Conservation (phyloP, 169 alveolate species). For the Plasmodium gallinaceum region DNA sequence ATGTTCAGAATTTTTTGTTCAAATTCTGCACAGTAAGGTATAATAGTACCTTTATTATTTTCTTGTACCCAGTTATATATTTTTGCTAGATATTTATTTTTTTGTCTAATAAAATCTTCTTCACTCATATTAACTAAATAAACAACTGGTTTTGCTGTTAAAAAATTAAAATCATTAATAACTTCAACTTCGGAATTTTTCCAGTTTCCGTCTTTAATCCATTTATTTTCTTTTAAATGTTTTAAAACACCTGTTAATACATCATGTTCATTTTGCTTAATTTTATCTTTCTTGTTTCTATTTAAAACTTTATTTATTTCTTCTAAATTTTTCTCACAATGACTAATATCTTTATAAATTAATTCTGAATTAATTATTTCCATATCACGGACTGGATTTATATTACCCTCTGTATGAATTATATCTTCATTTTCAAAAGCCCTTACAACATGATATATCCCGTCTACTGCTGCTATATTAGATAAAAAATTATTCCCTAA, state of each 20-base stretch:
- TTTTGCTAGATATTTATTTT: conserved; percentile 96
- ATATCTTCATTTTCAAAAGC: conserved; percentile 98
- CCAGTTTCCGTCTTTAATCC: conserved; percentile 94
- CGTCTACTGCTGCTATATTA: conserved; percentile 98
- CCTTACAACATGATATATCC: conserved; percentile 98
- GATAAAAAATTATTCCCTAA: conserved; percentile 99
- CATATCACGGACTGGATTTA: conserved; percentile 97
- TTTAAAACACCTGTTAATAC: conserved; percentile 90
- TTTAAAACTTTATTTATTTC: conserved; percentile 93
- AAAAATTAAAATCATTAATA: conserved; percentile 93
- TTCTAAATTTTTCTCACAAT: conserved; percentile 90
- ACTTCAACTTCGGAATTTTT: conserved; percentile 92
- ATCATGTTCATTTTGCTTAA: conserved; percentile 93
- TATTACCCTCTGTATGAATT: conserved; percentile 98
- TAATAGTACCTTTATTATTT: conserved; percentile 97
- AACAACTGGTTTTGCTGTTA: conserved; percentile 99
- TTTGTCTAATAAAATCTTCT: conserved; percentile 95
- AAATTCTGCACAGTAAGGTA: conserved; percentile 98
- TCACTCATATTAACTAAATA: conserved; percentile 96
- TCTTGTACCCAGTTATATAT: conserved; percentile 97
- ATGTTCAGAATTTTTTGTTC: conserved; percentile 93
- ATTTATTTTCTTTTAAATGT: conserved; percentile 90
- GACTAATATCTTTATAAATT: conserved; percentile 95
- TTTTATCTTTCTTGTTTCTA: conserved; percentile 93
- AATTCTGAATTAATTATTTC: conserved; percentile 96